These are phyloP conservation scores for Daldinia bambusicola DNA, from an alignment of 495 filamentous ascomycete genomes.

Conservation along the genomic window DNA sequence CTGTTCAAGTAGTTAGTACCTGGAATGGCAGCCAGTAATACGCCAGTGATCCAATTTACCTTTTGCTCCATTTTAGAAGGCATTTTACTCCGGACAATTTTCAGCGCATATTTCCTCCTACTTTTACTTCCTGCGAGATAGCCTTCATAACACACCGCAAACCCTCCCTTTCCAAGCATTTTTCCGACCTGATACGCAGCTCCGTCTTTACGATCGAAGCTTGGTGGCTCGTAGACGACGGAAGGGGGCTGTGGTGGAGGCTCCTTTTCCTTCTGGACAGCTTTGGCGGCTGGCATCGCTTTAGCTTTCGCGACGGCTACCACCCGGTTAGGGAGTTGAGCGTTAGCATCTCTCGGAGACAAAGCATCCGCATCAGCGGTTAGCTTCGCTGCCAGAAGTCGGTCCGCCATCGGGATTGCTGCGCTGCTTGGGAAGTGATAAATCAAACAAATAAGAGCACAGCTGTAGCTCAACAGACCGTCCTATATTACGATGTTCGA, in stretches of 20 bases:
- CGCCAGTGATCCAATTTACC: constrained; percentile 58
- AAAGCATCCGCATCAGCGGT: constrained; percentile 71
- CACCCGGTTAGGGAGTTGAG: constrained; percentile 54
- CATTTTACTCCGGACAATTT: constrained; percentile 92
- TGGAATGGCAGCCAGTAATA: neutral
- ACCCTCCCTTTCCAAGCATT: constrained; percentile 91
- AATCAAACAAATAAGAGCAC: constrained; percentile 18
- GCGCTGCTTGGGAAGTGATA: constrained; percentile 19
- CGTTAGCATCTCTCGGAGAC: constrained; percentile 77
- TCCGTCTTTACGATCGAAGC: constrained; percentile 69
- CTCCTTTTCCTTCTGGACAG: constrained; percentile 68
- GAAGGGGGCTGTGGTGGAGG: constrained; percentile 81
- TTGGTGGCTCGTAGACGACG: constrained; percentile 76
- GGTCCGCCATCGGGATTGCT: constrained; percentile 45
- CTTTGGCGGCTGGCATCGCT: constrained; percentile 63
- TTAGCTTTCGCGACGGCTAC: constrained; percentile 65
- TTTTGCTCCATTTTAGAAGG: constrained; percentile 84
- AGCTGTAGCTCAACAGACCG: constrained; percentile 15
- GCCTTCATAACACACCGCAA: constrained; percentile 89
- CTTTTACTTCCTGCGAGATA: constrained; percentile 63
- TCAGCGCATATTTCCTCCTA: constrained; percentile 79
- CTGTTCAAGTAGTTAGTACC: constrained; percentile 61
- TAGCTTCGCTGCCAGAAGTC: constrained; percentile 52
- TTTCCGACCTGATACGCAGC: constrained; percentile 84
- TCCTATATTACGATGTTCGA: constrained; percentile 18